phyloP scores from a whole-genome alignment of 257 asterid species.

The Przewalskia tangutica region DNA sequence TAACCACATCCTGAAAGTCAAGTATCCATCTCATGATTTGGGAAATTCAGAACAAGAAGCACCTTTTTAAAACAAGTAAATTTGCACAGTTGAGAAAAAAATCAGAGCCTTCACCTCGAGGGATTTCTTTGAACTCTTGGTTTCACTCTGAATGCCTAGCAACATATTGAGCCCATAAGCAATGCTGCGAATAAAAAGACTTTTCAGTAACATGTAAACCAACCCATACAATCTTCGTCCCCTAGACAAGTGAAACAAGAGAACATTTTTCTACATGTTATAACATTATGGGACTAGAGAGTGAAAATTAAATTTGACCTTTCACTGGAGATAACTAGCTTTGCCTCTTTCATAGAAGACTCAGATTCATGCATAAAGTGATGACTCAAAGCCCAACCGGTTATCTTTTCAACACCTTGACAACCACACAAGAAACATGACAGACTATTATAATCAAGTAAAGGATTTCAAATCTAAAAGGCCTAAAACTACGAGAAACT shows the following conservation, averaged over 20 bases:
- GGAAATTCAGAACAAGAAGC: slow-evolving; percentile 8
- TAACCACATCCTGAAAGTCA: slow-evolving; percentile 63
- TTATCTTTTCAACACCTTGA: slow-evolving; percentile 59
- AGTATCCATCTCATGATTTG: slow-evolving; percentile 1
- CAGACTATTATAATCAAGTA: slow-evolving; percentile 10
- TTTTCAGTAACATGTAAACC: neutral
- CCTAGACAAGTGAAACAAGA: neutral
- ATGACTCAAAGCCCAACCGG: slow-evolving; percentile 87
- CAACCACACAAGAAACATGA: slow-evolving; percentile 11
- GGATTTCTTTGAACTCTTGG: slow-evolving; percentile 62
- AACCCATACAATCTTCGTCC: neutral
- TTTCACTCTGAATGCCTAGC: slow-evolving; percentile 64
- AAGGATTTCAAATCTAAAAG: slow-evolving; percentile 4
- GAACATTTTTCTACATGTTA: neutral
- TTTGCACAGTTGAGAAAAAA: neutral
- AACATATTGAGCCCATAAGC: slow-evolving; percentile 63
- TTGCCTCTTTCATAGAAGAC: slow-evolving; percentile 30
- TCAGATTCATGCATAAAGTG: slow-evolving; percentile 64
- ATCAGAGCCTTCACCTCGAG: slow-evolving; percentile 46
- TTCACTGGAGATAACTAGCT: slow-evolving; percentile 50
- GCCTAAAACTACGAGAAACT: slow-evolving; percentile 1
- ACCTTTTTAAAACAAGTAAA: neutral
- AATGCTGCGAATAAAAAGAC: slow-evolving; percentile 36
- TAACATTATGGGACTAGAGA: neutral
- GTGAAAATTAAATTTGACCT: slow-evolving; percentile 30